These are phyloP conservation scores for Mycogone perniciosa DNA, from an alignment of 2,329 filamentous ascomycete species.

Conservation along the genomic window DNA sequence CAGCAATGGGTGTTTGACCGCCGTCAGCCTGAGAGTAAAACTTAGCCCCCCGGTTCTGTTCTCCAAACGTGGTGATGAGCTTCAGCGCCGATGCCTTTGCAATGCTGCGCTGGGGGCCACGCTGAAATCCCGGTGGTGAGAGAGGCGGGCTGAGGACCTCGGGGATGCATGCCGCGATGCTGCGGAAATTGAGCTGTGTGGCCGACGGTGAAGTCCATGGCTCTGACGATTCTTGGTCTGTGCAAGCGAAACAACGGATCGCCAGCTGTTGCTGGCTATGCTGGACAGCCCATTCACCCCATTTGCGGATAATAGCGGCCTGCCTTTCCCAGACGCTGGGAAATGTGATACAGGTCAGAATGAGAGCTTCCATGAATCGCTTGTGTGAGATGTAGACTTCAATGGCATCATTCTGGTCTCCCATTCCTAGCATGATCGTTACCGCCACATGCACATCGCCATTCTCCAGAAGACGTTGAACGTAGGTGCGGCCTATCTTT, in stretches of 20 bases:
- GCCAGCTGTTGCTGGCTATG: constrained; percentile 85
- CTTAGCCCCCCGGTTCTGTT: constrained; percentile 54
- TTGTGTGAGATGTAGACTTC: constrained; percentile 93
- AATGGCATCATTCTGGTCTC: constrained; percentile 88
- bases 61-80: constrained; percentile 83
- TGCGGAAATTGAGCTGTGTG: constrained; percentile 51
- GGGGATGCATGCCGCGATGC: constrained; percentile 48
- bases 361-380: constrained; percentile 85
- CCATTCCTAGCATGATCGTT: constrained; percentile 86
- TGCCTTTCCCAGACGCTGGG: constrained; percentile 88
- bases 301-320: constrained; percentile 80
- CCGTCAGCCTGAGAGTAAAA: constrained; percentile 54
- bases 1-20: constrained; percentile 68
- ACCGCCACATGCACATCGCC: constrained; percentile 89
- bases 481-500: constrained; percentile 83
- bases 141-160: constrained; percentile 62
- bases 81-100: constrained; percentile 80
- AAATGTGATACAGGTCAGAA: constrained; percentile 77
- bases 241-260: constrained; percentile 89
- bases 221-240: constrained; percentile 74
- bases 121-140: constrained; percentile 63
- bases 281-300: constrained; percentile 87
- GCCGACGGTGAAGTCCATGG: constrained; percentile 85
- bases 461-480: constrained; percentile 81
- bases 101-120: constrained; percentile 55